Evolutionary conservation across 371 early-diverging fungal species (phyloP).

Genomic region (Rhizomucor pusillus): DNA sequence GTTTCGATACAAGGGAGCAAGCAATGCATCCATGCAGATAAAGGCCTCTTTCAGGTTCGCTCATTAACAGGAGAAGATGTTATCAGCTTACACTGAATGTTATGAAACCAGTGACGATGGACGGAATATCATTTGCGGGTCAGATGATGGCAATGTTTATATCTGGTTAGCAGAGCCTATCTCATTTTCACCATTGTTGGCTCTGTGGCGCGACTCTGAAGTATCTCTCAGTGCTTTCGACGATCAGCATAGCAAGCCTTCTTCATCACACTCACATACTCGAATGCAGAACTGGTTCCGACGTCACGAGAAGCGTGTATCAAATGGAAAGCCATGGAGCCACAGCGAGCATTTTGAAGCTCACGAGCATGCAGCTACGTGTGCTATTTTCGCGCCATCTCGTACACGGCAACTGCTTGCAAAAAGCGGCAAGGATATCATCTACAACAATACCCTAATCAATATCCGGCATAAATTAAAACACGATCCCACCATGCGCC

Average conservation of each 20-base stretch:
- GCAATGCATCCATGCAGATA: constrained; percentile 65
- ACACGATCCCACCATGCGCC: constrained; percentile 7
- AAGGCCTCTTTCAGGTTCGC: constrained; percentile 66
- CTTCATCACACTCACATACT: not conserved
- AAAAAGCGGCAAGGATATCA: constrained; percentile 43
- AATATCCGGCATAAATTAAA: constrained; percentile 3
- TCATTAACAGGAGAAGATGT: not conserved
- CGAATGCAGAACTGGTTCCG: constrained; percentile 12
- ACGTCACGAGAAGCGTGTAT: constrained; percentile 18
- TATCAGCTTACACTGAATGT: not conserved
- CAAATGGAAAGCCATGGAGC: constrained; percentile 28
- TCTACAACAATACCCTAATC: constrained; percentile 35
- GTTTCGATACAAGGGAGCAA: constrained; percentile 76
- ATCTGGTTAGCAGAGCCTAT: constrained; percentile 67
- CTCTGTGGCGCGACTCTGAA: constrained; percentile 23
- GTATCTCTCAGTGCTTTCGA: constrained; percentile 1
- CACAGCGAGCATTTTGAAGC: constrained; percentile 46
- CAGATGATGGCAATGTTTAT: constrained; percentile 76
- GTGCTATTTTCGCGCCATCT: constrained; percentile 61
- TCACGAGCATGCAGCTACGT: constrained; percentile 53
- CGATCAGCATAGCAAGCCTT: constrained; percentile 6
- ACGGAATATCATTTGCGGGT: constrained; percentile 75
- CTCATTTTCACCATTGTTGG: constrained; percentile 32
- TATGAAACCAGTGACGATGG: constrained; percentile 58
- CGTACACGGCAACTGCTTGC: constrained; percentile 59